phyloP scores from a whole-genome alignment of 176 grass and related monocot species.

The Triticum timopheevii region DNA sequence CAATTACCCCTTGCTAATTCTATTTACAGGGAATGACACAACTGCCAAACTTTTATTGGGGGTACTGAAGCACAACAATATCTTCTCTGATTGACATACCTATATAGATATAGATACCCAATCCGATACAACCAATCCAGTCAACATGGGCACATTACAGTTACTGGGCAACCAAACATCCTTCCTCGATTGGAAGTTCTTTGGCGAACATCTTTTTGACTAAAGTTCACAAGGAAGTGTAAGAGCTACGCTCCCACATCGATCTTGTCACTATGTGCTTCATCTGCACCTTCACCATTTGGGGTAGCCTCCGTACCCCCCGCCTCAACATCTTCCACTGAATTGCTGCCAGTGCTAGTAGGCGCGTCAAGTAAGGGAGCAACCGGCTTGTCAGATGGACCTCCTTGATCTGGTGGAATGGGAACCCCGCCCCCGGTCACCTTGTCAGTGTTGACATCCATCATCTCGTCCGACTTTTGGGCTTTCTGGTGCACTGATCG shows the following conservation, averaged over 20 bases:
- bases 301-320: slow-evolving; percentile 26
- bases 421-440: slow-evolving; percentile 25
- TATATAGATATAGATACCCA: background rate
- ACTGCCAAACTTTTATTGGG: too few relatives aligned
- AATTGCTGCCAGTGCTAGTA: slow-evolving; percentile 20
- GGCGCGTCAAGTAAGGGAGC: background rate
- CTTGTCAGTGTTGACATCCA: slow-evolving; percentile 68
- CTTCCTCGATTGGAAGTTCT: background rate
- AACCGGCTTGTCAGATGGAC: background rate
- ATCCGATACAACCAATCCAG: background rate
- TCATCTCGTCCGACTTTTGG: slow-evolving; percentile 54
- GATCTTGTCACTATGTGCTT: slow-evolving; percentile 22
- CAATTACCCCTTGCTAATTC: too few relatives aligned
- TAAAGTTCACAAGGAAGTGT: background rate
- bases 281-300: slow-evolving; percentile 9
- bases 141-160: background rate
- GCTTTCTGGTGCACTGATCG: slow-evolving; percentile 70
- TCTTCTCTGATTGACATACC: background rate
- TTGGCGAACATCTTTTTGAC: background rate
- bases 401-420: slow-evolving; percentile 17
- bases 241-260: slow-evolving; percentile 22
- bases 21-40: too few relatives aligned
- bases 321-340: slow-evolving; percentile 26
- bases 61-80: background rate
- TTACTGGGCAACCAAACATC: background rate